Evolutionary conservation across 768 basidiomycete species (phyloP), one percentile per base, ranked within the genome.

Genomic region (Serendipita sp.): DNA sequence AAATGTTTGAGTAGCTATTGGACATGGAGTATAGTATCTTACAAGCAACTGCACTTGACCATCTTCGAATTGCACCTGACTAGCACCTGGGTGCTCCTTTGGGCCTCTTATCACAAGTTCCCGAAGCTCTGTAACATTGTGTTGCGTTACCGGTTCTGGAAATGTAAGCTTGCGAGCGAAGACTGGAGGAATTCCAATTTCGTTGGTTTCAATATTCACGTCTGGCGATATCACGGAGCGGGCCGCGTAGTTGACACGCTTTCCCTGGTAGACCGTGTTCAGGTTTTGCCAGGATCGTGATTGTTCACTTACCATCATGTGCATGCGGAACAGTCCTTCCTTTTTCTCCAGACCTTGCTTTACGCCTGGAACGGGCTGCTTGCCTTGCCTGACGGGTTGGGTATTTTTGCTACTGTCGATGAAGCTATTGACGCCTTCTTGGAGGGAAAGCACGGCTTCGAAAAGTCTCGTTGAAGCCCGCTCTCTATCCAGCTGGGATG

Each of bases 151-250:
- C 3, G 96, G 93, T 71, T 97, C 96, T 2, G 96, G 92, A 75
- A 91, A 99, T 3, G 96, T 99, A 70, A 99, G 76, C 71, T 96
- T 97, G 68, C 85, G 82, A 1, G 96, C 96, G 71, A 99, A 99
- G 58, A 98, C 88, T 31, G 96, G 96, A 3, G 96, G 96, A 28
- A 99, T 83, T 42, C 96, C 96, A 62, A 99, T 99, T 73, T 99
- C 96, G 71, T 90, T 94, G 31, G 96, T 90, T 73, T 99, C 96
- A 67, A 99, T 98, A 73, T 98, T 98, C 68, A 97, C 89, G 70
- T 99, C 96, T 11, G 96, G 96, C 17, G 96, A 99, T 67, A 99
- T 99, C 70, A 99, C 96, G n/a, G 96, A 99, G 66, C 96, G 93
- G 22, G 96, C 96, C 43, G 96, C 94, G 72, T 95, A 96, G 73